Base-by-base conservation (phyloP, 1,284 basidiomycete genomes). In the Xanthoconium separans region DNA sequence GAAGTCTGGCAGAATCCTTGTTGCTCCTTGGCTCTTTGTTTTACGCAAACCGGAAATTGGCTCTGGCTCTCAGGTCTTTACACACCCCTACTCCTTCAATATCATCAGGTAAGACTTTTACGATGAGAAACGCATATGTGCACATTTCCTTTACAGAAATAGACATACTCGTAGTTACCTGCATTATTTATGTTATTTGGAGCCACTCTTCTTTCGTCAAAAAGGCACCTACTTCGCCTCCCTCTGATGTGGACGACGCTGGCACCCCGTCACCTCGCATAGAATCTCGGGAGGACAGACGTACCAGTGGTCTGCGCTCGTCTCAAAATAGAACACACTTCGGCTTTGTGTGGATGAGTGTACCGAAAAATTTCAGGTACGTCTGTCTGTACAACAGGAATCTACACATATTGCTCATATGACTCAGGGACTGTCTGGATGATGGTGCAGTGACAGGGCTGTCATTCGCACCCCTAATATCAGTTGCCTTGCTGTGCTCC, bases 301-400 rank as follows among this genome's bases (percentile, higher is more conserved):
- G 78, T 53, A 61, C 64, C 29, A 59, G 62, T 53, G 44, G 66
- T 58, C 53, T 63, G 55, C 58, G 66, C 49, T 61, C 47, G 47
- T 49, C 60, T 43, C 60, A 65, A 18, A 75, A 70, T 56, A 80
- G 77, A 70, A 69, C 73, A n/a, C 78, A 81, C 57, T 82, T 83
- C 58, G 82, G 84, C 34, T 88, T 85, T 65, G 77, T 92, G 31
- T 92, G 89, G 89, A 92, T 92, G 90, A 89, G 90, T n/a, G 89
- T 91, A 10, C 87, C 88, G 0, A 90, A 91, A 69, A 91, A 92
- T 63, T 93, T 90, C 65, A 78, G 89, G 89, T 88, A 57, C 30
- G n/a, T n/a, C n/a, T n/a, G 74, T 62, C 31, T 50, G 30, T 49
- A 15, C n/a, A 24, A 12, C 18, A 22, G 51, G 18, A 22, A 36